A percentile compares a stretch with the other conserved stretches of the same genome.
Evolutionary conservation across 192 early-diverging fungal genomes (phyloP).

Genomic region (Phycomyces blakesleeanus): DNA sequence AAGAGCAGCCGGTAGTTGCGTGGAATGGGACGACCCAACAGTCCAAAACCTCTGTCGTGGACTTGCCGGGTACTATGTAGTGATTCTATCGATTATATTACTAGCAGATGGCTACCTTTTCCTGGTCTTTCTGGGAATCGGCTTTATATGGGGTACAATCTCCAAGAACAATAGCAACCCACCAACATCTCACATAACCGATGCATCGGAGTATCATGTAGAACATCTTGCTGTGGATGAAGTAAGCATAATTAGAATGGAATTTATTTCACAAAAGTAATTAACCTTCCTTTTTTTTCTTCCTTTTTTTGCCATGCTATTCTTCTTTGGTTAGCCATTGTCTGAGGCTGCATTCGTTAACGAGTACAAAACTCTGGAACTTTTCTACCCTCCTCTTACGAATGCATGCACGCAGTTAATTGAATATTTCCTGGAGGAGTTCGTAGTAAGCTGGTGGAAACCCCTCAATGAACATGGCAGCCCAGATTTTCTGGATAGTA

Average conservation of each 20-base stretch:
- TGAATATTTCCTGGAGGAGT: conserved; percentile 22
- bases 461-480: conserved; percentile 21
- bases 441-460: conserved; percentile 31
- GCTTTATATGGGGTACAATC: conserved; percentile 6
- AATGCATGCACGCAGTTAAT: conserved; percentile 5
- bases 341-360: not conserved
- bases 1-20: too few relatives aligned
- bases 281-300: not conserved
- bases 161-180: not conserved
- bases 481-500: conserved; percentile 4
- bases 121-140: conserved; percentile 8
- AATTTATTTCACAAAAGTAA: conserved; percentile 3
- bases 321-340: not conserved
- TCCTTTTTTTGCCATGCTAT: not conserved
- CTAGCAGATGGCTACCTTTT: conserved; percentile 10
- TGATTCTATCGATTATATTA: conserved; percentile 13
- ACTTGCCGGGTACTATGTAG: not conserved
- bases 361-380: conserved; percentile 4
- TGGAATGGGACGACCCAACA: not conserved
- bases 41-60: not conserved
- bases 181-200: not conserved
- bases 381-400: conserved; percentile 23
- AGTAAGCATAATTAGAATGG: not conserved
- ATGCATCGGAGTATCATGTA: conserved; percentile 1
- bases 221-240: not conserved